A percentile compares a stretch with the other conserved stretches of the same genome.
Evolutionary conservation across 495 filamentous ascomycete genomes (phyloP).

Genomic region (Peziza echinospora): DNA sequence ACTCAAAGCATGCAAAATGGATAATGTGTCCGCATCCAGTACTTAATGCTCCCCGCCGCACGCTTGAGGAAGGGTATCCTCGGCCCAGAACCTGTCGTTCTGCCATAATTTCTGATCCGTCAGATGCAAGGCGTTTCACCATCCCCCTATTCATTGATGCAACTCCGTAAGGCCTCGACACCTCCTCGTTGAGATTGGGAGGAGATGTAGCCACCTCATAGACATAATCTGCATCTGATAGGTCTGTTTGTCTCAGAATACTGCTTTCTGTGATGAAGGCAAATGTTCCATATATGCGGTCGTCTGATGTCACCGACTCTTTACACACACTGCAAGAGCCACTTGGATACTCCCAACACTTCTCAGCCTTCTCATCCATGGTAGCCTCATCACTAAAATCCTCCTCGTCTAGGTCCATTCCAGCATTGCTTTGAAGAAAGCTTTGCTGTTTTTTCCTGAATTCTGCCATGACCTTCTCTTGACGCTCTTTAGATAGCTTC

Average conservation of each 20-base stretch:
- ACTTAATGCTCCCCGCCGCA: slow-evolving; percentile 55
- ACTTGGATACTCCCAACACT: slow-evolving; percentile 78
- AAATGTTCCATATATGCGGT: slow-evolving; percentile 75
- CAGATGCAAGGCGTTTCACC: slow-evolving; percentile 50
- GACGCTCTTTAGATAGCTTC: slow-evolving; percentile 63
- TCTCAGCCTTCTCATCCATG: slow-evolving; percentile 41
- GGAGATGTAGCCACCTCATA: slow-evolving; percentile 62
- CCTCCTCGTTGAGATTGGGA: slow-evolving; percentile 52
- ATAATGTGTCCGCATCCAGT: slow-evolving; percentile 95
- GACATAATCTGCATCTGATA: slow-evolving; percentile 61
- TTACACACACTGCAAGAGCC: slow-evolving; percentile 93
- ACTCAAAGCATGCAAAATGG: slow-evolving; percentile 91
- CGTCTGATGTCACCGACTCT: slow-evolving; percentile 69
- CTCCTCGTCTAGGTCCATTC: slow-evolving; percentile 27
- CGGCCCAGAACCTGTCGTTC: slow-evolving; percentile 72
- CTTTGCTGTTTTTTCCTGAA: slow-evolving; percentile 92
- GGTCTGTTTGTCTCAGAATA: slow-evolving; percentile 66
- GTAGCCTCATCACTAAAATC: slow-evolving; percentile 68
- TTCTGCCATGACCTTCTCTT: slow-evolving; percentile 85
- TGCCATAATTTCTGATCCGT: slow-evolving; percentile 43
- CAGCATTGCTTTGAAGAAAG: slow-evolving; percentile 34
- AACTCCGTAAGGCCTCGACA: slow-evolving; percentile 70
- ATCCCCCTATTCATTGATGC: slow-evolving; percentile 60
- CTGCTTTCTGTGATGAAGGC: slow-evolving; percentile 70
- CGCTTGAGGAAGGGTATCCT: slow-evolving; percentile 53